Percentiles rank a stretch among this genome's conserved stretches.
phyloP scores from a whole-genome alignment of 306 rosid genomes.

The Senna siamea region DNA sequence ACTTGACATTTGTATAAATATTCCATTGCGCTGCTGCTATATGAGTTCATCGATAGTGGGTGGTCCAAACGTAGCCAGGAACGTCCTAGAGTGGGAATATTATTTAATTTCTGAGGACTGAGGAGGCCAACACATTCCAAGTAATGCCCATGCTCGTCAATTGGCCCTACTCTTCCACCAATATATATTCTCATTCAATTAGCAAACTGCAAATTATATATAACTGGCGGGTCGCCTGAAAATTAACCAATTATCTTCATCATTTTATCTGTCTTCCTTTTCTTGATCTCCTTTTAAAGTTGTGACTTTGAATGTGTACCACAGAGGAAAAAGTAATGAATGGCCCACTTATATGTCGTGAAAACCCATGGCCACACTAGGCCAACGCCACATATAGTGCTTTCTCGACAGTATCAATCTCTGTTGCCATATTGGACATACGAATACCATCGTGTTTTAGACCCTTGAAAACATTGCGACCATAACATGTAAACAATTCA shows the following conservation, averaged over 20 bases:
- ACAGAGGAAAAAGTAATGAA: neutral
- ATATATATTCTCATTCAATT: neutral
- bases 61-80: conserved; percentile 1
- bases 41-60: too few species aligned
- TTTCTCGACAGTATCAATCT: neutral
- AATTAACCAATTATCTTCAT: neutral
- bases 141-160: neutral
- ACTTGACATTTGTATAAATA: neutral
- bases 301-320: neutral
- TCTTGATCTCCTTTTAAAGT: neutral
- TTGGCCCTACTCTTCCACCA: neutral
- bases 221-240: neutral
- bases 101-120: too few species aligned
- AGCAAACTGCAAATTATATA: neutral
- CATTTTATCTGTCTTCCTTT: too few species aligned
- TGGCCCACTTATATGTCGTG: conserved; percentile 1
- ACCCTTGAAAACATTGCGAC: too few species aligned
- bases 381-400: conserved; percentile 33
- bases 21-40: neutral
- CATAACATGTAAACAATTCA: too few species aligned
- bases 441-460: too few species aligned
- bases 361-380: conserved; percentile 6
- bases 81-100: neutral
- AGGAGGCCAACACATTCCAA: neutral
- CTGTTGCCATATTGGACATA: too few species aligned